Base-by-base conservation (phyloP, 805 yeast genomes). In the Candida yuanshanica region DNA sequence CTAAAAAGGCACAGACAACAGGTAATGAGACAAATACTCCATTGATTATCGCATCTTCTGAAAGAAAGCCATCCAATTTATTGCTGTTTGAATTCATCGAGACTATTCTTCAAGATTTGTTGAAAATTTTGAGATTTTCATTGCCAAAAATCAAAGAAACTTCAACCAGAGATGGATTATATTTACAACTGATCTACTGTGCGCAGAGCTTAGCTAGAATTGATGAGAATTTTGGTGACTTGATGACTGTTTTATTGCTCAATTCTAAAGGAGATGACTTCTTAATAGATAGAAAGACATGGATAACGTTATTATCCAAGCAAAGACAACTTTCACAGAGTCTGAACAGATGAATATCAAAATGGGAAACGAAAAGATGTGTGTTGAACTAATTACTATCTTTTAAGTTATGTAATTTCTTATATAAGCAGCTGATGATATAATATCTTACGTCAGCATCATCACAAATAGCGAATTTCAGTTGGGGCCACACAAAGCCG, bases 101-200 rank as follows among this genome's bases (percentile, higher is more conserved):
- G 22, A 55, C 66, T 7, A 44, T 70, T 7, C 51, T 68, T 2
- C 37, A 43, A 33, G 58, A 58, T 36, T 59, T 64, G 24, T 60
- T 60, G 35, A 50, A 39, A 18, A 69, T 60, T 14, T 58, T 55
- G 34, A 48, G 35, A 38, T 56, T 50, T 13, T 66, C 59, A 25
- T 58, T 58, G n/a, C 56, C 59, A 7, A 41, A 62, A n/a, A 43
- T 71, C 2, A 69, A 65, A 16, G 61, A 61, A 12, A 59, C 56
- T 12, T 59, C 74, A 9, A 68, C 64, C 37, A 70, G 70, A 24
- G 83, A 83, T 42, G 84, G 91, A 1, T 65, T 89, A 18, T 75
- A 90, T 48, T 64, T 91, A 25, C 99, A 91, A 62, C 63, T 90
- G 29, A 79, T 87, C 1, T 91, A 90, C 63, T 86, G 96, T 49